Evolutionary conservation across 148 eudicot species (phyloP), one percentile per base, ranked within the genome.

Genomic region (Polygonum aviculare): DNA sequence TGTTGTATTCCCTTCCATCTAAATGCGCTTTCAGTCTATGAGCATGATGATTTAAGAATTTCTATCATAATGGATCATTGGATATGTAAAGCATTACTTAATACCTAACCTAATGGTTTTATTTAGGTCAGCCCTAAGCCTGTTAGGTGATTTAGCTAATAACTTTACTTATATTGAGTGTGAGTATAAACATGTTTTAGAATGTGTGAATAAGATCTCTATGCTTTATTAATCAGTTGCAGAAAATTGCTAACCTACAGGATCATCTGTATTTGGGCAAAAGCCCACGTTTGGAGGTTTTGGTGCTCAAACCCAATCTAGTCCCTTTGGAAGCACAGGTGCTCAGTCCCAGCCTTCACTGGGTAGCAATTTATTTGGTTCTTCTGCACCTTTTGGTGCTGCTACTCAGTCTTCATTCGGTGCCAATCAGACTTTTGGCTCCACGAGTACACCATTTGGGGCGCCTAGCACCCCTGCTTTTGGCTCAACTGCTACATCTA

Each of bases 261-360:
- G 92, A 59, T 83, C 92, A 36, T 89, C 97, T 72, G 85, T 55
- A 8, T 92, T 90, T 79, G 97, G 94, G 45, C 97, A 90, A 78
- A 89, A 92, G 83, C 90, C 97, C 65, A 83, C 83, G 18, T 95
- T 95, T 85, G 96, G 96, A 77, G 94, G 90, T 76, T 90, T 92
- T 88, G 96, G 96, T 73, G 82, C 96, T 45, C 81, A 70, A 57
- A 74, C 90, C 48, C 96, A 81, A 74, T 72, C 96, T 77, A 92
- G 90, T 81, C 98, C 96, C n/a, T 92, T 90, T 80, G 99, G 97
- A 75, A 83, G 92, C 80, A 84, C 98, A 75, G 81, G 82, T 80
- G 94, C 84, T 77, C 97, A 90, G 82, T 86, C 96, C 60, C 99
- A 95, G 78, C 93, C 99, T 19, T 88, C 96, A 8, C 90, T 92